Conservation (phyloP, 805 yeast species). For the Lipomyces oligophaga region DNA sequence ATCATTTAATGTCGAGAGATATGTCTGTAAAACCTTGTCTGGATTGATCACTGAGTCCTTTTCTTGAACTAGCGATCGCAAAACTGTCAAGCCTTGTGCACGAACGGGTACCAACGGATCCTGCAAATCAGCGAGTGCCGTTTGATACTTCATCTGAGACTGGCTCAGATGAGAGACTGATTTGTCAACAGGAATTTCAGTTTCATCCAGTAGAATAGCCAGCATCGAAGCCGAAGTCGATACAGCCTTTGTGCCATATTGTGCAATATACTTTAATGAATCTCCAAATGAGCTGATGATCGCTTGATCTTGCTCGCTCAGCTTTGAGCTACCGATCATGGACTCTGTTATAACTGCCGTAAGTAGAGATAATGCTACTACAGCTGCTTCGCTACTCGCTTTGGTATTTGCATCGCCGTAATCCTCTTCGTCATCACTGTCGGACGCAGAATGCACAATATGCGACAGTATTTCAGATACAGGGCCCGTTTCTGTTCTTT, state of each 20-base stretch:
- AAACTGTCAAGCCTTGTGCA: conserved; percentile 74
- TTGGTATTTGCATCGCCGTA: conserved; percentile 35
- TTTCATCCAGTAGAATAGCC: conserved; percentile 23
- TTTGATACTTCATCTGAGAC: conserved; percentile 40
- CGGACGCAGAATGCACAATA: conserved; percentile 3
- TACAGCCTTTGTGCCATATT: conserved; percentile 16
- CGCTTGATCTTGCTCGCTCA: conserved; percentile 18
- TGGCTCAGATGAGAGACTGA: conserved; percentile 10
- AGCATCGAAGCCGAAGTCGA: conserved; percentile 26
- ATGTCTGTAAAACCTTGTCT: conserved; percentile 57
- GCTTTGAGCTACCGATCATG: conserved; percentile 5
- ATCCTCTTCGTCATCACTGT: conserved; percentile 27
- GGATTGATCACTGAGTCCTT: conserved; percentile 49
- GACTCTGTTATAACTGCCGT: conserved; percentile 35
- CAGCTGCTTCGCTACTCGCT: conserved; percentile 36
- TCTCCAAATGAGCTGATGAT: conserved; percentile 15
- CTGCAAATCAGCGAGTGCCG: conserved; percentile 63
- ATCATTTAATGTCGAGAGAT: conserved; percentile 62
- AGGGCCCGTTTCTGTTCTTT: conserved; percentile 42
- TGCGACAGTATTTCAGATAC: conserved; percentile 12
- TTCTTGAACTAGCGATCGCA: conserved; percentile 52
- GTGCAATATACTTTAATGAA: conserved; percentile 22
- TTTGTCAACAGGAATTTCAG: conserved; percentile 2
- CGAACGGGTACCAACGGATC: conserved; percentile 80
- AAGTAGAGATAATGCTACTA: conserved; percentile 35